Conservation (phyloP, 73 alveolate species). For the Breviolum minutum region DNA sequence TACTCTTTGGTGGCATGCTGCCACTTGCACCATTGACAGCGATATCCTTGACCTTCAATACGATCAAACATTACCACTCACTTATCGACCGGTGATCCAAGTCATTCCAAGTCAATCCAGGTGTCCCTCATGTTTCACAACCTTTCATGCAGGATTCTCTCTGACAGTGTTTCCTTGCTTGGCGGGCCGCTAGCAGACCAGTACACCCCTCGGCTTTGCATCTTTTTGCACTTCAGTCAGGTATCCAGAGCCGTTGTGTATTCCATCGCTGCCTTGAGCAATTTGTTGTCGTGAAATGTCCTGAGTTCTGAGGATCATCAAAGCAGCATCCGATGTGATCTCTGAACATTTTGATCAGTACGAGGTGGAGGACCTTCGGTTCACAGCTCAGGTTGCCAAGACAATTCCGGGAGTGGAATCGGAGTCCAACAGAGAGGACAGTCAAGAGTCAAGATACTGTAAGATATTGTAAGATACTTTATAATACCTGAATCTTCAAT, state of each 20-base stretch:
- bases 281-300: background rate
- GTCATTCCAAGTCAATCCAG: no score
- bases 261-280: background rate
- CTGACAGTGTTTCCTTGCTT: conserved; percentile 59
- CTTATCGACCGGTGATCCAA: no score
- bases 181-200: conserved; percentile 87
- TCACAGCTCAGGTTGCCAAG: background rate
- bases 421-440: background rate
- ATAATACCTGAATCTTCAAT: background rate
- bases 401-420: background rate
- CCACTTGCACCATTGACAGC: no score
- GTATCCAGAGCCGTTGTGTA: background rate
- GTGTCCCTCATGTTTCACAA: background rate
- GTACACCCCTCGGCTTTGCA: conserved; percentile 6
- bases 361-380: conserved; percentile 46
- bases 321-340: conserved; percentile 76
- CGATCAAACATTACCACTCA: no score
- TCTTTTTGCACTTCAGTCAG: background rate
- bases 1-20: no score
- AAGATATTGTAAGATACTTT: background rate
- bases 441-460: no score
- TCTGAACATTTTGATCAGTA: conserved; percentile 87
- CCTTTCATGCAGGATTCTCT: conserved; percentile 49
- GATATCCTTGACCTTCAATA: no score
- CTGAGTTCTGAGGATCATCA: conserved; percentile 12